Base-by-base conservation (phyloP, 805 yeast genomes). In the Hemisphaericaspora nanyangensis region DNA sequence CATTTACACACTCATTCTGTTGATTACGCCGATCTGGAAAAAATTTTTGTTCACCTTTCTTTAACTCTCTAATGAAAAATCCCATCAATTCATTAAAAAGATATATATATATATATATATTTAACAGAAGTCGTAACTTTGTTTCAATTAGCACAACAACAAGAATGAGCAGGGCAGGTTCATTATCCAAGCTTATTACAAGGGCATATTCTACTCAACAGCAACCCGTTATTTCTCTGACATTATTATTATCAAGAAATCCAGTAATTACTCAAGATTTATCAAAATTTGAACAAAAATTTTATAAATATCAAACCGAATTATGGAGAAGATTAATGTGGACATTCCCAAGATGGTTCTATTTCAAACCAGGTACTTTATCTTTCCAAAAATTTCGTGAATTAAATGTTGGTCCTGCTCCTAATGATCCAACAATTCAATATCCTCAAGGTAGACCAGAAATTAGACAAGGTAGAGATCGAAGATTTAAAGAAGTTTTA, bases 271-370 rank as follows among this genome's bases (percentile, higher is more conserved):
- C 96, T 2, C 82, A 85, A 8, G 91, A 85, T 44, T 65, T 81
- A 38, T 70, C 82, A 7, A 76, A 70, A 40, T 83, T 91, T 50
- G 96, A 88, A 51, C 55, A 68, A 43, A 79, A 80, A 37, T 93
- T 82, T 61, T 86, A 84, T 58, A 69, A 79, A 38, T 93, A 93
- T 60, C 95, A 90, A 61, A 77, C 79, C 37, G 95, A 86, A 59
- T 72, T 93, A 39, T 90, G 89, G 70, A 81, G 81, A 55, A 76
- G 98, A 52, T 72, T 93, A 49, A 89, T 90, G 95, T 89, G 96
- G 96, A 89, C 98, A 0, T 93, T 93, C 62, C 98, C 99, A 5
- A 80, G 83, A 51, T 88, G 88, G 77, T 90, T 80, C 58, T 93
- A 90, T 66, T 93, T 82, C 68, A 86, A 84, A 56, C 82, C 77